Base-by-base conservation (phyloP, 2,329 filamentous ascomycete species). In the Hypoxylon sp. region DNA sequence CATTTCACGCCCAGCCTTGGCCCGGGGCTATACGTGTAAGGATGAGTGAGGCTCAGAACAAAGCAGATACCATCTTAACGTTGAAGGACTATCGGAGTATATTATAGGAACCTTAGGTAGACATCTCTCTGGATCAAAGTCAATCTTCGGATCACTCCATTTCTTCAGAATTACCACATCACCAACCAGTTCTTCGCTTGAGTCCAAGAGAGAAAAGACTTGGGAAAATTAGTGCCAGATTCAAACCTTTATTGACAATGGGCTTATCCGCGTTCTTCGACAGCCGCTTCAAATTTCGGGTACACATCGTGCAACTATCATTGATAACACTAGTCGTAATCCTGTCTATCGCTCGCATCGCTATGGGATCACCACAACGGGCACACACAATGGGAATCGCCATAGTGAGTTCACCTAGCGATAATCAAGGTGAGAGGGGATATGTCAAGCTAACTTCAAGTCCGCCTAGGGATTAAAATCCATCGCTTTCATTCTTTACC, bases 321-420 rank as follows among this genome's bases (percentile, higher is more conserved):
- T 41, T 63, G 9, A 43, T 43, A 14, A 9, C 13, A 6, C 1
- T 55, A 34, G 61, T 53, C 46, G 46, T 60, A 5, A 38, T 66
- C 28, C 17, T 66, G 17, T 48, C 63, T 6, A 50, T 66, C 28
- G 25, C 41, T 11, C 58, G 58, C 19, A 2, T 57, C 19, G 19
- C 48, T 14, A 66, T 66, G 53, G 43, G 23, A 36, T 28, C 49
- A 19, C 57, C 58, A 5, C 64, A 67, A 43, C 53, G 59, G 17
- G 59, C 59, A 32, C 64, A 67, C n/a, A 60, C 46, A 14, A 67
- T 67, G 64, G 64, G 53, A 7, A 52, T 67, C 21, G 64, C 64
- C 1, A 63, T 67, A 28, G 64, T 63, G 34, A 63, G 64, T 60
- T 50, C 3, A 19, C 11, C 2, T 6, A 30, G 28, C 2, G 9